Evolutionary conservation across 805 yeast genomes (phyloP), one percentile per base, ranked within the genome.

Genomic region (Saccharomycopsis babjevae): DNA sequence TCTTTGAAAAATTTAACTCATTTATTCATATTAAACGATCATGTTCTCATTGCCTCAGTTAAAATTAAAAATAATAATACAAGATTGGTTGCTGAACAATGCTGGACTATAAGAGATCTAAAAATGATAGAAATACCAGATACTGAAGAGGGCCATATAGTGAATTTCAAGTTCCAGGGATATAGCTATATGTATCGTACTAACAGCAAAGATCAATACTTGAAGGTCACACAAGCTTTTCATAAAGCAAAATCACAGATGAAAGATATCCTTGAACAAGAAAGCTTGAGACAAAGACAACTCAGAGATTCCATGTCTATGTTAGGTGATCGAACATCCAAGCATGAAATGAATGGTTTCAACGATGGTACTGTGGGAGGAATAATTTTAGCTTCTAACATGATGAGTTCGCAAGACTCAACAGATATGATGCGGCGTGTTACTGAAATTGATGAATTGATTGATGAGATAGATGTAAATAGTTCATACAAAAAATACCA

Each of bases 1-100:
- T 85, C 91, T 0, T 76, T 85, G 39, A 84, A 87, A 66, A 85
- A 89, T 1, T 25, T 46, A 18, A 84, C 86, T 4, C 96, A 88
- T 67, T 71, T 92, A 55, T 88, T 88, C 67, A 72, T 92, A 8
- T 75, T 92, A 66, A 91, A 87, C 68, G 97, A 92, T 71, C 78
- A 85, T 67, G 70, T 91, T 0, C 72, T 92, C 61, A 77, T 92
- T 43, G 96, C 97, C 0, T 78, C 88, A 1, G 80, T 83, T 62
- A 83, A 82, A 63, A 69, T 79, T 50, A 68, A 76, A 58, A 65
- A 74, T 66, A 43, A 70, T 64, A 67, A 67, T 58, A 58, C 65
- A 25, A 56, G 43, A 32, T 77, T 85, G 30, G 82, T 83, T 43
- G 93, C 96, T 0, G 84, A 83, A 39, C 86, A 87, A 66, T 88